Base-by-base conservation (phyloP, 108 stramenopile genomes). In the Nannochloropsis salina region DNA sequence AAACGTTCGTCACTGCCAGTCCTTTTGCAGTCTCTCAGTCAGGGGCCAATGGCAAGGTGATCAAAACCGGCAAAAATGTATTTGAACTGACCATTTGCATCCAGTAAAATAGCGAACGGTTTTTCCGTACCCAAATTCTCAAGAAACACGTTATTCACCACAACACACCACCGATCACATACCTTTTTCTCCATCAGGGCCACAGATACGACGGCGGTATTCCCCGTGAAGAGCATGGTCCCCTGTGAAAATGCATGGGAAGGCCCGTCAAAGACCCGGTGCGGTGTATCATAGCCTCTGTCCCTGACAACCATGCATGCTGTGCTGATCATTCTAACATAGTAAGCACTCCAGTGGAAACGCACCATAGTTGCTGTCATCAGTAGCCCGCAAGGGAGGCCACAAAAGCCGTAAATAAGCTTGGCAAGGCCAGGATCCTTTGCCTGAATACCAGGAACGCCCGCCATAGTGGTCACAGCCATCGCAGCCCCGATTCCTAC, bases 181-280 rank as follows among this genome's bases (percentile, higher is more conserved):
- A 85, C 89, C 43, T 84, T 84, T 11, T 80, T 83, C 82, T 89
- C 86, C 45, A 86, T 82, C 1, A 31, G 22, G 11, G 89, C 89
- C 41, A 86, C 86, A 3, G 84, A 84, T 5, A 89, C 84, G 79
- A 86, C 41, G 9, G 89, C 89, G 22, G 89, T 89, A 86, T 89
- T 89, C 45, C 89, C 89, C 1, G 89, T 89, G 80, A 89, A 89
- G 6, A 89, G 44, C 82, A 86, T 83, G 20, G 61, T 74, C 20
- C 61, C 61, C 61, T 74, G 61, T 74, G 15, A 4, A 74, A n/a
- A 74, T 74, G 8, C 20, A 74, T 74, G 61, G n/a, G n/a, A n/a
- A 74, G 31, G 31, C 31, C 31, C 31, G 31, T 31, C 31, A 31
- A 31, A 31, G 31, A 31, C 31, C 31, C 31, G 31, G 31, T 31